Conservation (phyloP, 495 filamentous ascomycete genomes). For the Tuber indicum region DNA sequence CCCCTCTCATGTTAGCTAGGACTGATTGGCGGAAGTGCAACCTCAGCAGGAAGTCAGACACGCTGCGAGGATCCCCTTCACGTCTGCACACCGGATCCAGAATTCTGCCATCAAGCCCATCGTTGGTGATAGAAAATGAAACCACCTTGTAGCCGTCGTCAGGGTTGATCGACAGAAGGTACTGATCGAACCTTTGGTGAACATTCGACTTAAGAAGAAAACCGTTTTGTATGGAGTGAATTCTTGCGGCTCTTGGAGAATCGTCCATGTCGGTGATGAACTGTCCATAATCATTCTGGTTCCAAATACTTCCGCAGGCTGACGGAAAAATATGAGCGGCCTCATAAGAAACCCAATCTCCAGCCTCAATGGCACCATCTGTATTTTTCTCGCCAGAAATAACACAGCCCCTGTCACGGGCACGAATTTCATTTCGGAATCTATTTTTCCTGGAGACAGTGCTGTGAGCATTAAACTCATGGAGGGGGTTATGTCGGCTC, state of each 20-base stretch:
- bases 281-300: constrained; percentile 7
- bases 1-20: constrained; percentile 40
- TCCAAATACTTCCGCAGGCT: constrained; percentile 23
- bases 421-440: constrained; percentile 27
- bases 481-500: too few species aligned
- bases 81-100: constrained; percentile 37
- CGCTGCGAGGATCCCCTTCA: constrained; percentile 33
- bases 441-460: constrained; percentile 12
- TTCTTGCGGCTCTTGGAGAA: constrained; percentile 18
- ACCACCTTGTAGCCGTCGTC: constrained; percentile 36
- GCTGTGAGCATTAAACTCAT: constrained; percentile 18
- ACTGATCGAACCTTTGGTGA: constrained; percentile 33
- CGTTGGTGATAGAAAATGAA: constrained; percentile 21
- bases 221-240: constrained; percentile 38
- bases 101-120: constrained; percentile 25
- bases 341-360: constrained; percentile 16
- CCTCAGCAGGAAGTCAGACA: constrained; percentile 33
- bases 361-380: constrained; percentile 8
- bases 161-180: constrained; percentile 26
- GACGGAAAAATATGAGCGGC: constrained; percentile 29
- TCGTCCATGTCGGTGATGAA: constrained; percentile 31
- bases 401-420: constrained; percentile 24
- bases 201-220: constrained; percentile 21
- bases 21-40: constrained; percentile 41
- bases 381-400: constrained; percentile 23